Evolutionary conservation across 257 asterid species (phyloP).

Genomic region (Scutellaria barbata): DNA sequence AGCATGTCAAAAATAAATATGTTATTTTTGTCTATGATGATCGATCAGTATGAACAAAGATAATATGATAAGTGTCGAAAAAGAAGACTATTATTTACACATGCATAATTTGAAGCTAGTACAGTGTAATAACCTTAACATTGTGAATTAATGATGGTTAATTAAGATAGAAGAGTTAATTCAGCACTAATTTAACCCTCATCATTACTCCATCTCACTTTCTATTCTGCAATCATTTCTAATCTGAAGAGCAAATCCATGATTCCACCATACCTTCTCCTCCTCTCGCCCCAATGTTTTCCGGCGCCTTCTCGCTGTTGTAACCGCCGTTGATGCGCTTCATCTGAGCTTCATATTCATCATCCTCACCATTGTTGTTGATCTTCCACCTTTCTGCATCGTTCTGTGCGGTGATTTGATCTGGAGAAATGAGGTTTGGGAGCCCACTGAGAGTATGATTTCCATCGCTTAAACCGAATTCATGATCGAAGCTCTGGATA

Average conservation of each 20-base stretch:
- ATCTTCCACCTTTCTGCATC: slow-evolving; percentile 20
- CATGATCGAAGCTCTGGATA: background rate
- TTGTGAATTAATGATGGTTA: slow-evolving; percentile 46
- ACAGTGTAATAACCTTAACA: slow-evolving; percentile 21
- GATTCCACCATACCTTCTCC: slow-evolving; percentile 71
- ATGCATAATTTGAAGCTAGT: slow-evolving; percentile 37
- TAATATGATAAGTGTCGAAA: slow-evolving; percentile 25
- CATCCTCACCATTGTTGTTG: slow-evolving; percentile 5
- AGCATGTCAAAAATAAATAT: slow-evolving; percentile 36
- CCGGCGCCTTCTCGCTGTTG: slow-evolving; percentile 42
- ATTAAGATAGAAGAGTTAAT: slow-evolving; percentile 37
- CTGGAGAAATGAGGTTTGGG: slow-evolving; percentile 57
- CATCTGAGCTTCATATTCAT: slow-evolving; percentile 32
- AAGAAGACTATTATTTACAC: slow-evolving; percentile 51
- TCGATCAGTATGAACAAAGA: background rate
- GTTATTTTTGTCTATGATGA: slow-evolving; percentile 14
- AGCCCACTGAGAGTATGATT: slow-evolving; percentile 42
- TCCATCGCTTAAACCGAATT: slow-evolving; percentile 30
- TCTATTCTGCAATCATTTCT: slow-evolving; percentile 52
- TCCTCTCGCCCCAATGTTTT: slow-evolving; percentile 37
- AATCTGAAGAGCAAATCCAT: slow-evolving; percentile 71
- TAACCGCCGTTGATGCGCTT: slow-evolving; percentile 31
- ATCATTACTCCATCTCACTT: slow-evolving; percentile 39
- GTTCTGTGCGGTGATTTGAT: slow-evolving; percentile 40
- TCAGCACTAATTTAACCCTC: slow-evolving; percentile 38